These are phyloP conservation scores for Cystobasidium tubakii DNA, from an alignment of 768 basidiomycete genomes.

Conservation along the genomic window DNA sequence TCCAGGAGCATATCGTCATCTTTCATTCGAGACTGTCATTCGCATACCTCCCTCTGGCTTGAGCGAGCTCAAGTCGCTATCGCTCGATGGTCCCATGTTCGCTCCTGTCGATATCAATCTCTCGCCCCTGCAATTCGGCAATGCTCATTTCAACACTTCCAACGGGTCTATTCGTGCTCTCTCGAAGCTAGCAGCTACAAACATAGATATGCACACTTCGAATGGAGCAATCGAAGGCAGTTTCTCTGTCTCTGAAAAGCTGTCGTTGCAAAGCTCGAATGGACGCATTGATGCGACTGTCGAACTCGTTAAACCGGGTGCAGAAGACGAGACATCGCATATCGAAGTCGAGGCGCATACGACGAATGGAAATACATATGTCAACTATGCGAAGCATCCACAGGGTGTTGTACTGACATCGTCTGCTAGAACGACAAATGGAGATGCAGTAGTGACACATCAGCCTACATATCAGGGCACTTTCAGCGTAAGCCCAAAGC, in stretches of 20 bases:
- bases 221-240: conserved; percentile 28
- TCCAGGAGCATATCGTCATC: conserved; percentile 24
- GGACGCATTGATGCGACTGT: conserved; percentile 13
- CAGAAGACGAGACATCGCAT: background rate
- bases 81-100: conserved; percentile 10
- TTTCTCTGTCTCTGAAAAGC: background rate
- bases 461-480: conserved; percentile 12
- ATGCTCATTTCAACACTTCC: conserved; percentile 8
- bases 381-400: conserved; percentile 7
- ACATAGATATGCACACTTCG: background rate
- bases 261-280: conserved; percentile 12
- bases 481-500: conserved; percentile 8
- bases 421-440: conserved; percentile 13
- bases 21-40: conserved; percentile 28
- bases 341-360: background rate
- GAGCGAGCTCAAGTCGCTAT: background rate
- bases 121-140: conserved; percentile 10
- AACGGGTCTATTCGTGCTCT: conserved; percentile 4
- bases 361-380: conserved; percentile 4
- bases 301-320: background rate
- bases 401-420: conserved; percentile 9
- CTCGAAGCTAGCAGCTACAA: background rate
- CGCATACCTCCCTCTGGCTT: conserved; percentile 18
- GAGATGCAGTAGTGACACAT: conserved; percentile 23
- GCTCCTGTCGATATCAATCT: conserved; percentile 24